Evolutionary conservation across 768 basidiomycete genomes (phyloP), one percentile per base, ranked within the genome.

Genomic region (Xanthoconium purpureum): DNA sequence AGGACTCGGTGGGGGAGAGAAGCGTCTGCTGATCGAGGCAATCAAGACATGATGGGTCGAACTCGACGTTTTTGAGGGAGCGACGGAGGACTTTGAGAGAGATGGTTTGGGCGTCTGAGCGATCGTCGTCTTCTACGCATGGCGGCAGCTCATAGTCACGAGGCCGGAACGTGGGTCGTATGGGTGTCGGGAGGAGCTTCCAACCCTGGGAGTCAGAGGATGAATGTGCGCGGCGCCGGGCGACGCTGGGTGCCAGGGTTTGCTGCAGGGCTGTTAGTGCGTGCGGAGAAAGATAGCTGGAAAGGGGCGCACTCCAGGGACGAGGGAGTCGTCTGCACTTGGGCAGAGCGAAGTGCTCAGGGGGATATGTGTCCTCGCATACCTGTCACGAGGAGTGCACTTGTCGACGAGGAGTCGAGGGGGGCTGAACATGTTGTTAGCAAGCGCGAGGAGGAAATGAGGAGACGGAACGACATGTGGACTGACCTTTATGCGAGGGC

Each of bases 11-110:
- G 11, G 78, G 78, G 0, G 72, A 69, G 32, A 72, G 62, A 12
- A 79, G 71, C 0, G 78, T 73, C 56, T 77, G 73, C 20, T 77
- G 68, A 62, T 79, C 78, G 37, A 79, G 73, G 38, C 69, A 69
- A 55, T 76, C 67, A 20, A 79, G 71, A 58, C 77, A 77, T 8
- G 72, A 61, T 10, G 71, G 66, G 63, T 78, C 76, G 56, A 79
- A 71, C 50, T 74, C 71, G 59, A 76, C 68, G 56, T 72, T 66
- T 50, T 57, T 71, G 30, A 73, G 61, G 14, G 71, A 74, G 39
- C 72, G 71, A 33, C 68, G 69, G 44, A 72, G 66, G 7, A 74
- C 69, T 28, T 66, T 70, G 54, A 73, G 64, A 17, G 63, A 60
- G 49, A 71, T 44, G 17, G 72, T 71, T 5, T 66, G 64, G 0